Base-by-base conservation (phyloP, 352 stramenopile genomes). In the Pythium guiyangense region DNA sequence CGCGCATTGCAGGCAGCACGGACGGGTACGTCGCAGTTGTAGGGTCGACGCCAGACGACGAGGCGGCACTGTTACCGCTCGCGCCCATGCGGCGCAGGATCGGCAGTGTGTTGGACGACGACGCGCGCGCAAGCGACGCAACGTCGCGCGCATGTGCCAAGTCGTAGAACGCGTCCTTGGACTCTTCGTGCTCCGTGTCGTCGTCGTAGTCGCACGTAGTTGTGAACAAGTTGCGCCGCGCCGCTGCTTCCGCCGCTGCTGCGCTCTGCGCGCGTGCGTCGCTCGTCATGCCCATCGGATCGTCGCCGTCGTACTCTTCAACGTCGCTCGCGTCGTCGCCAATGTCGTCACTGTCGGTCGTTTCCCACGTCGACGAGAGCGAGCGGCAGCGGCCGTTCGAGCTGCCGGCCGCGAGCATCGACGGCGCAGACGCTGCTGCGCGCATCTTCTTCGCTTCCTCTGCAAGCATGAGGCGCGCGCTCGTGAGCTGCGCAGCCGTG, bases 291-390 rank as follows among this genome's bases (percentile, higher is more conserved):
- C 26, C 12, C 39, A 57, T 49, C 15, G 50, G 6, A 18, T 49
- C 46, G 11, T 52, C 49, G 31, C 80, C 75, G 54, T 80, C 62
- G 48, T 63, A 64, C 40, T 71, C 64, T 22, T 67, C 66, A 6
- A 61, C 55, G 46, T 61, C 55, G 25, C 48, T 39, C 18, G 67
- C 64, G 15, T 66, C 50, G 43, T 65, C 60, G n/a, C 63, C 66
- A 48, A 67, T 64, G 52, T 76, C 64, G 40, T 68, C 65, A 49
- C 65, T 69, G 55, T 86, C 77, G 22, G 74, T 63, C 20, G 74
- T 76, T 34, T 87, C 74, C 77, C 70, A 85, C 62, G 73, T 88
- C 47, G 67, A 88, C 47, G 82, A 92, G 44, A 87, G 62, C 50
- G 77, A 81, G 17, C 76, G 77, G 51, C 67, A 69, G 12, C 80